Evolutionary conservation across 2,329 filamentous ascomycete species (phyloP).

Genomic region (Fusarium sp.): DNA sequence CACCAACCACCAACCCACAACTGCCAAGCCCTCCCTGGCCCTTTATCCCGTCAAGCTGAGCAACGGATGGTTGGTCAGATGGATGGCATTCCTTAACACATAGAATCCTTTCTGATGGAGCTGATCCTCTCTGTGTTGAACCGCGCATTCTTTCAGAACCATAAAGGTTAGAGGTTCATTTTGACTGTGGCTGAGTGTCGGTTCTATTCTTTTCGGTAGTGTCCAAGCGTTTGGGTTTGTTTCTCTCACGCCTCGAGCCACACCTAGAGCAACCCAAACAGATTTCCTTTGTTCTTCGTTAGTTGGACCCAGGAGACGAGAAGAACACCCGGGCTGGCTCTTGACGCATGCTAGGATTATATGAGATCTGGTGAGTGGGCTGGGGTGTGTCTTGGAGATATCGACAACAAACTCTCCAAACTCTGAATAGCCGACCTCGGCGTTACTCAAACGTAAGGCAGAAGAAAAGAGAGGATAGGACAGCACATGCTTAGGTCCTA

Average conservation of each 20-base stretch:
- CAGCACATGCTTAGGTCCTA: background rate
- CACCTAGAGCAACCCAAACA: background rate
- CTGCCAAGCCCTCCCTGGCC: conserved; percentile 2
- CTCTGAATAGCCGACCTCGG: background rate
- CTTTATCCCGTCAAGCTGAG: background rate
- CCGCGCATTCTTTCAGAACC: background rate
- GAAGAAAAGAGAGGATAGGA: background rate
- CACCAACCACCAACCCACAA: conserved; percentile 1
- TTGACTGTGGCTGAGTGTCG: background rate
- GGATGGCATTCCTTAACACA: conserved; percentile 3
- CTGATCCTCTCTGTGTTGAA: background rate
- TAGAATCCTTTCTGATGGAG: background rate
- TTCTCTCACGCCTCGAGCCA: background rate
- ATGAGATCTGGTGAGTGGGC: background rate
- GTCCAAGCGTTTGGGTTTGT: background rate
- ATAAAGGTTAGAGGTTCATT: background rate
- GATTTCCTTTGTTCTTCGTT: conserved; percentile 2
- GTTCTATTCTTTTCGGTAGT: background rate
- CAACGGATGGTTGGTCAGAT: background rate
- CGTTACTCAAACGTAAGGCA: background rate
- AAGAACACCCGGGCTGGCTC: background rate
- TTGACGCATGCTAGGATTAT: background rate
- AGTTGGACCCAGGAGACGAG: background rate
- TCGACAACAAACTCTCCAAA: background rate
- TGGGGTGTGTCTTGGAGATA: background rate